Evolutionary conservation across 306 rosid genomes (phyloP).

Genomic region (Lathyrus sativus): DNA sequence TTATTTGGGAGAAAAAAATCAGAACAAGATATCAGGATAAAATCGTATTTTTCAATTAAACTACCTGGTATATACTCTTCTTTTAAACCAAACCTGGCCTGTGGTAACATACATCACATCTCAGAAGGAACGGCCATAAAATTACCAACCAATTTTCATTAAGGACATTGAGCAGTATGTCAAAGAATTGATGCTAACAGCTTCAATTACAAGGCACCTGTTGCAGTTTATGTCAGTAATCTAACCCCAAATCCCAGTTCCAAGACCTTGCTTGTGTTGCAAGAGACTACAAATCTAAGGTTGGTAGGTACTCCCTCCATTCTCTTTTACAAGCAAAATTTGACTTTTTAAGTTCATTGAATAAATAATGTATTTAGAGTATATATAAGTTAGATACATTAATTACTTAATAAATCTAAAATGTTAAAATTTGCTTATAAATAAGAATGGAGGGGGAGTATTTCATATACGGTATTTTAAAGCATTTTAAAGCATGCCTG

Average conservation of each 20-base stretch:
- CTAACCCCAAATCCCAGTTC: neutral
- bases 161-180: neutral
- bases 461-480: conserved; percentile 23
- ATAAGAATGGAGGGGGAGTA: too few species aligned
- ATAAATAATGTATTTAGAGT: too few species aligned
- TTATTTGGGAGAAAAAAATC: too few species aligned
- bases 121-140: neutral
- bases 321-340: too few species aligned
- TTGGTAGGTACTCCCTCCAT: too few species aligned
- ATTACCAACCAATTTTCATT: neutral
- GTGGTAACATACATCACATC: neutral
- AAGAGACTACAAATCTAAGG: neutral
- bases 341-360: too few species aligned
- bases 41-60: neutral
- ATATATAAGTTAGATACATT: too few species aligned
- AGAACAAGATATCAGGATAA: too few species aligned
- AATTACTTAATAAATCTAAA: too few species aligned
- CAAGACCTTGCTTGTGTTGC: conserved; percentile 15
- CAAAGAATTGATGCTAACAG: neutral
- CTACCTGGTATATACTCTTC: neutral
- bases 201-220: neutral
- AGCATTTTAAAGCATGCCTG: conserved; percentile 7
- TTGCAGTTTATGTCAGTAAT: neutral
- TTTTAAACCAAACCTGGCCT: too few species aligned
- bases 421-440: too few species aligned